phyloP scores from a whole-genome alignment of 192 early-diverging fungal genomes.

The Irineochytrium annulatum region DNA sequence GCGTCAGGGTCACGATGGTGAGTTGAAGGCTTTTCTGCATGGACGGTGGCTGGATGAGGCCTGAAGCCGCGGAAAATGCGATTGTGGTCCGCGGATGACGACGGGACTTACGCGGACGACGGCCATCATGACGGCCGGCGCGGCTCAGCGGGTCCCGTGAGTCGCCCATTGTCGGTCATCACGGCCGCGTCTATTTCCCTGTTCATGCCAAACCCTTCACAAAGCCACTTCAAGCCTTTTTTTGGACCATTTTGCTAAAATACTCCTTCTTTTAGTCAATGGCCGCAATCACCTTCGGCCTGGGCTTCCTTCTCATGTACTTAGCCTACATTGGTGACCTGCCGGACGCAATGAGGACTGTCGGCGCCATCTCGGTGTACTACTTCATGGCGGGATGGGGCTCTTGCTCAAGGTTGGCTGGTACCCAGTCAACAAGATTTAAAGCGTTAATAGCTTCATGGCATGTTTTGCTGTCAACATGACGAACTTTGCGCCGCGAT shows the following conservation, averaged over 20 bases:
- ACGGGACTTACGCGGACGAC: too few relatives aligned
- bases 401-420: conserved; percentile 1
- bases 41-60: too few relatives aligned
- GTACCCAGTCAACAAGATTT: neutral
- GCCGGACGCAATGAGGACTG: neutral
- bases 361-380: conserved; percentile 18
- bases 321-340: conserved; percentile 2
- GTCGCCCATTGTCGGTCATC: too few relatives aligned
- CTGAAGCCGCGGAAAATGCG: too few relatives aligned
- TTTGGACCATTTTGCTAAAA: too few relatives aligned
- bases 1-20: conserved; percentile 13
- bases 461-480: conserved; percentile 13
- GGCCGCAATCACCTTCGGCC: conserved; percentile 1
- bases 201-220: too few relatives aligned
- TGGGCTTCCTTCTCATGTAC: conserved; percentile 5
- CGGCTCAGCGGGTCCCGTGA: too few relatives aligned
- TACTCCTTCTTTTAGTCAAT: conserved; percentile 4
- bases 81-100: too few relatives aligned
- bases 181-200: too few relatives aligned
- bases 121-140: too few relatives aligned
- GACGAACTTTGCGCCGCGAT: conserved; percentile 10
- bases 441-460: conserved; percentile 3
- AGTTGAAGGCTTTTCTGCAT: neutral
- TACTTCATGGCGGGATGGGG: conserved; percentile 22
- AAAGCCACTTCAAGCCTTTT: too few relatives aligned